These are phyloP conservation scores for Cylindrotheca closterium DNA, from an alignment of 108 stramenopile genomes.

Conservation along the genomic window DNA sequence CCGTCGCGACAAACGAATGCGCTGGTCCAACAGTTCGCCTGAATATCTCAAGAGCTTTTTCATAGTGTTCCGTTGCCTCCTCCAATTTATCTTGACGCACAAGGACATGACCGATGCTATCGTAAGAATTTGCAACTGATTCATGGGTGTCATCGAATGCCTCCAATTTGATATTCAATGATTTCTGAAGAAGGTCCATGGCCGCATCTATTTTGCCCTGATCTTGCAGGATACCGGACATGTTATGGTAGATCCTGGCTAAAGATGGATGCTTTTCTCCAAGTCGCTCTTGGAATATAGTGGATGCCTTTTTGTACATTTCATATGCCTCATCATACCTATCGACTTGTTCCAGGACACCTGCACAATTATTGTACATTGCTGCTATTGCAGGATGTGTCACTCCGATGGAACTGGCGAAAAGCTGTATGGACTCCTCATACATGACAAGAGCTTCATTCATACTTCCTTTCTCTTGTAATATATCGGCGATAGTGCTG, in stretches of 20 bases:
- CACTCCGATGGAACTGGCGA: background rate
- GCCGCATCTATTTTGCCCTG: no score
- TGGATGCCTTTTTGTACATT: no score
- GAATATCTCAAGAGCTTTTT: background rate
- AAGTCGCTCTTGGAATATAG: no score
- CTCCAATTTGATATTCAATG: no score
- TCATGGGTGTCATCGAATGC: no score
- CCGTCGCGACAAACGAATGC: background rate
- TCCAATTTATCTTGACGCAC: background rate
- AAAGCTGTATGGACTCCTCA: background rate
- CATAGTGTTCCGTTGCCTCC: background rate
- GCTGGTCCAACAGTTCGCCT: background rate
- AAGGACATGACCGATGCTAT: background rate
- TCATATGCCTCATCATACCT: no score
- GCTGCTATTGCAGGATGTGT: background rate
- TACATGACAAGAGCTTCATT: background rate
- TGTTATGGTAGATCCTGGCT: no score
- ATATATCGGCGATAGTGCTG: background rate
- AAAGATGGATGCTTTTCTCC: no score
- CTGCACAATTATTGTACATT: background rate
- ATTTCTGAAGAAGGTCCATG: no score
- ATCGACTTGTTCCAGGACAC: no score
- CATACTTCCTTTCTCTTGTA: background rate
- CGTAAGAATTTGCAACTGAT: no score
- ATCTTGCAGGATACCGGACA: no score